Base-by-base conservation (phyloP, 1,284 basidiomycete genomes). In the Austroboletus novae-zelandiae region DNA sequence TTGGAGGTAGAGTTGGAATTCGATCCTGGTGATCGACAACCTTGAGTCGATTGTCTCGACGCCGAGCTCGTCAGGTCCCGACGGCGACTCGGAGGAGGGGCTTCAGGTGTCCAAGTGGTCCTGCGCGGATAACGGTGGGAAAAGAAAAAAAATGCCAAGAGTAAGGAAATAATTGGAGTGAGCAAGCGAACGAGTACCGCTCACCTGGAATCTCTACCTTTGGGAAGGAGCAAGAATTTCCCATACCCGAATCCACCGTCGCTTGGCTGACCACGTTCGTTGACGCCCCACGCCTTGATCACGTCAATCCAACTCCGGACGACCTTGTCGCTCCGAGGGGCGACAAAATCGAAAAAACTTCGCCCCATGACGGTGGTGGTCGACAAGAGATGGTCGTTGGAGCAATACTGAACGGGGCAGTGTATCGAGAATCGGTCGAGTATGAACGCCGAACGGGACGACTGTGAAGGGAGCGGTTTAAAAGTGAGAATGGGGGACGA, bases 201-300 rank as follows among this genome's bases (percentile, higher is more conserved):
- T 61, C 60, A 69, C 84, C 74, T 74, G 0, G 81, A 81, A 61
- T 86, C 81, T 54, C 87, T 70, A 0, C 84, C 84, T 45, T 73
- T 71, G 2, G 75, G 68, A 51, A 76, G 65, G 3, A 88, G 60
- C 32, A 65, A 69, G 59, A 90, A 90, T 59, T 77, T 79, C 11
- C 86, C 85, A 67, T 85, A 89, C 13, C 86, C 87, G 61, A 89
- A 90, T 0, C 88, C 87, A 29, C 87, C 87, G 57, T 89, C 86
- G 61, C 83, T 86, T 18, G 87, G 87, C 64, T 86, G 83, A 0
- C 87, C 88, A 8, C 80, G 76, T 63, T 89, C 87, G 55, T 89
- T 89, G 43, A 89, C 86, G 17, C 86, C 87, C 83, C 86, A 89
- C 3, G 79, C 75, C 64, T 90, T 90, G 57, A 89, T 79, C 46